These are phyloP conservation scores for Marasmius tenuissimus DNA, from an alignment of 1,284 basidiomycete genomes.

Conservation along the genomic window DNA sequence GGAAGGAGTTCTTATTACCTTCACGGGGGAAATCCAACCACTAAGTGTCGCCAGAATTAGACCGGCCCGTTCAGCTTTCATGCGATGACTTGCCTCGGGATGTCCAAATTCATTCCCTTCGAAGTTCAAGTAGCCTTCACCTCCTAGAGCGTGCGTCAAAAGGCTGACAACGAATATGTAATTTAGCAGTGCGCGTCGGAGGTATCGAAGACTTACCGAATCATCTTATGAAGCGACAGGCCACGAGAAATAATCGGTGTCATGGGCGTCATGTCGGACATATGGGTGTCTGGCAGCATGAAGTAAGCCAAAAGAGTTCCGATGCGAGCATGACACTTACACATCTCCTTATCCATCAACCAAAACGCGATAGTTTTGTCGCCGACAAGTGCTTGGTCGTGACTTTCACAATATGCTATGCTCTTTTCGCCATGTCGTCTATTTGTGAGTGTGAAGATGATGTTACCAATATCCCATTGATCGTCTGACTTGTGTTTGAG, in stretches of 20 bases:
- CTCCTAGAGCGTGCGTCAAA: constrained; percentile 89
- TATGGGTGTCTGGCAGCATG: constrained; percentile 79
- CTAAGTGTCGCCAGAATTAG: constrained; percentile 34
- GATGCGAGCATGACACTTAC: constrained; percentile 44
- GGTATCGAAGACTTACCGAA: constrained; percentile 59
- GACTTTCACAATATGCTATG: constrained; percentile 94
- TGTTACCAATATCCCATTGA: constrained; percentile 87
- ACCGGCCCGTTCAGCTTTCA: not conserved
- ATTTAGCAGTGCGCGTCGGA: constrained; percentile 3
- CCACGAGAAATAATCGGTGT: constrained; percentile 91
- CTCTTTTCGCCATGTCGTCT: constrained; percentile 89
- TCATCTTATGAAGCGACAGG: constrained; percentile 95
- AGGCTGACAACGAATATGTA: constrained; percentile 50
- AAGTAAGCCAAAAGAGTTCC: constrained; percentile 27
- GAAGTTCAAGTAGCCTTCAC: constrained; percentile 97
- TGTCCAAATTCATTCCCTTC: constrained; percentile 99
- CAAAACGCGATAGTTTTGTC: constrained; percentile 99
- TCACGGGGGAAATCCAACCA: constrained; percentile 99
- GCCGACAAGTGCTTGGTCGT: constrained; percentile 97
- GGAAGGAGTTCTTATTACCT: constrained; percentile 94
- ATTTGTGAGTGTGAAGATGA: constrained; percentile 90
- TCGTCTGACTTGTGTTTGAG: constrained; percentile 91
- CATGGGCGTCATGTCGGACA: constrained; percentile 88
- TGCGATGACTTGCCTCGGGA: constrained; percentile 67
- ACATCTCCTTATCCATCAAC: constrained; percentile 99